phyloP scores from a whole-genome alignment of 1,284 basidiomycete species.

The Serendipita sp. region DNA sequence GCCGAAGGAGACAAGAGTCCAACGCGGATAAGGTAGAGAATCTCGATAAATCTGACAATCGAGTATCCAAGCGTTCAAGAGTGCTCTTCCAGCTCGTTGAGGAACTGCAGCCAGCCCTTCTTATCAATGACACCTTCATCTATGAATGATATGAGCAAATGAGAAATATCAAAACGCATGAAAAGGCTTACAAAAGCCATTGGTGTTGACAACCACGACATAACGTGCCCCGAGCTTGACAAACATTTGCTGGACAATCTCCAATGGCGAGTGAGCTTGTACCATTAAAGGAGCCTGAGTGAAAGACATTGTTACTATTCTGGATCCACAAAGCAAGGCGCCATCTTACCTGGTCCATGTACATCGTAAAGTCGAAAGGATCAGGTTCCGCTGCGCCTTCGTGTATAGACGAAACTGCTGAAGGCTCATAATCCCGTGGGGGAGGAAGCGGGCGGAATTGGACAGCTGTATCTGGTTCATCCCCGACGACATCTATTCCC shows the following conservation, averaged over 20 bases:
- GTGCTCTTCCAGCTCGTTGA: constrained; percentile 50
- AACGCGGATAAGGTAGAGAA: too few relatives aligned
- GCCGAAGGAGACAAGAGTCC: too few relatives aligned
- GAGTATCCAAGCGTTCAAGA: not conserved
- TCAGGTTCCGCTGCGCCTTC: constrained; percentile 34
- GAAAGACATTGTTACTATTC: not conserved
- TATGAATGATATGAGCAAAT: constrained; percentile 18
- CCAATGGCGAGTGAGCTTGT: constrained; percentile 69
- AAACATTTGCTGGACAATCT: constrained; percentile 84
- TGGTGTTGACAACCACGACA: constrained; percentile 68
- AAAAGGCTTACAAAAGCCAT: constrained; percentile 59
- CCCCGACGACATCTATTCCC: constrained; percentile 53
- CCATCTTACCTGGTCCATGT: constrained; percentile 67
- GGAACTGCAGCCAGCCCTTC: constrained; percentile 79
- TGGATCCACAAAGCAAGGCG: constrained; percentile 7
- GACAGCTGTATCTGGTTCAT: constrained; percentile 51
- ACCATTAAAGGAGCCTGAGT: constrained; percentile 68
- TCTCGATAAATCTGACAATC: too few relatives aligned
- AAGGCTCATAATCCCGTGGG: constrained; percentile 27
- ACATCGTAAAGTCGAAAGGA: constrained; percentile 73
- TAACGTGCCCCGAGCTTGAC: constrained; percentile 85
- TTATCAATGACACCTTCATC: constrained; percentile 87
- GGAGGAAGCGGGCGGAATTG: constrained; percentile 35
- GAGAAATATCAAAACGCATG: not conserved
- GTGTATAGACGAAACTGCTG: constrained; percentile 44